These are phyloP conservation scores for Periconia digitata DNA, from an alignment of 2,329 filamentous ascomycete genomes.

Conservation along the genomic window DNA sequence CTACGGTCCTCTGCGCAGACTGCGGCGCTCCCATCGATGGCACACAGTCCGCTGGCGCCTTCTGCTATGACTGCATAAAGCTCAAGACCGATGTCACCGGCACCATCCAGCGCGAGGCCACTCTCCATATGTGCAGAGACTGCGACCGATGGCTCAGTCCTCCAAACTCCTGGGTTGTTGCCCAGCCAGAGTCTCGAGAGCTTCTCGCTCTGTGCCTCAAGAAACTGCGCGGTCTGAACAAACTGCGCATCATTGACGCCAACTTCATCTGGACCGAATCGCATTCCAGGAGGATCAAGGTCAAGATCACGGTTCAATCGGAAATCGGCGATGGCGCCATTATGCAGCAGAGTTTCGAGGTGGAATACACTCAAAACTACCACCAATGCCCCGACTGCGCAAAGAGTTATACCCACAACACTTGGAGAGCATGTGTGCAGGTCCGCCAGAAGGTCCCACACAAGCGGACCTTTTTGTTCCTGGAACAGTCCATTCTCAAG, in stretches of 20 bases:
- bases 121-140: constrained; percentile 87
- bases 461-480: constrained; percentile 80
- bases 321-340: constrained; percentile 67
- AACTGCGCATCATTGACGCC: constrained; percentile 92
- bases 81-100: constrained; percentile 90
- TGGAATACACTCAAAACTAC: constrained; percentile 85
- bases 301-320: constrained; percentile 92
- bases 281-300: constrained; percentile 86
- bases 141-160: constrained; percentile 91
- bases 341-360: constrained; percentile 92
- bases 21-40: constrained; percentile 96
- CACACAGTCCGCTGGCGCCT: constrained; percentile 72
- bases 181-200: constrained; percentile 84
- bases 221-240: constrained; percentile 81
- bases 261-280: constrained; percentile 98
- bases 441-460: constrained; percentile 96
- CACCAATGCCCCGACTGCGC: constrained; percentile 88
- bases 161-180: constrained; percentile 82
- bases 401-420: constrained; percentile 96
- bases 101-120: constrained; percentile 87
- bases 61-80: constrained; percentile 96
- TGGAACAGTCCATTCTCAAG: constrained; percentile 95
- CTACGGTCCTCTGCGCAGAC: constrained; percentile 94
- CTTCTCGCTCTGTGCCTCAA: constrained; percentile 88
- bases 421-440: constrained; percentile 91